Evolutionary conservation across 108 stramenopile species (phyloP).

Genomic region (Aurantiochytrium sp.): DNA sequence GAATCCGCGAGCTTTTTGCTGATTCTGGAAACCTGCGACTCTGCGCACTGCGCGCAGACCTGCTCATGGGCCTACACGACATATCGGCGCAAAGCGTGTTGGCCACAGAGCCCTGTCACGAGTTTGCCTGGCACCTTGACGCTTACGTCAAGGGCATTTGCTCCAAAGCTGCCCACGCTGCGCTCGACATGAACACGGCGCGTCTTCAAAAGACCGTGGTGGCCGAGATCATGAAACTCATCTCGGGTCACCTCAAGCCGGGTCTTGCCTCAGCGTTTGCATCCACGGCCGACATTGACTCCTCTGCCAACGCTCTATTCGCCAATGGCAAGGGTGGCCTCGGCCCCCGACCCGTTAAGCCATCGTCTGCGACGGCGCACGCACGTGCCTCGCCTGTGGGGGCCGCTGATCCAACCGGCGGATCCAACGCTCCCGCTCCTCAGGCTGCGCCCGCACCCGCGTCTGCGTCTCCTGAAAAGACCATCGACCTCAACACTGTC

Average conservation of each 20-base stretch:
- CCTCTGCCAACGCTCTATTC: neutral
- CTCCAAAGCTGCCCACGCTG: neutral
- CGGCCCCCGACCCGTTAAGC: too few species aligned
- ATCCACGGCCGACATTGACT: neutral
- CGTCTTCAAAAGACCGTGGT: neutral
- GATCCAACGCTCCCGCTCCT: too few species aligned
- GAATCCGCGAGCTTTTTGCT: neutral
- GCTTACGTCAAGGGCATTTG: neutral
- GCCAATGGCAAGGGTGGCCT: neutral
- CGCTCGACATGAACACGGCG: neutral
- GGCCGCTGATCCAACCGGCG: too few species aligned
- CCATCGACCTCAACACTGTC: neutral
- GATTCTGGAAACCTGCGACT: neutral
- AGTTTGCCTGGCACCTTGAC: slow-evolving; percentile 7
- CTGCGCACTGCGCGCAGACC: neutral
- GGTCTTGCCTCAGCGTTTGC: neutral
- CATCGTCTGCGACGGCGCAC: neutral
- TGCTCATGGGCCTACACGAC: slow-evolving; percentile 5
- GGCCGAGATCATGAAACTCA: neutral
- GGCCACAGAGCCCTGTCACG: neutral
- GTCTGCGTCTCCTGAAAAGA: neutral
- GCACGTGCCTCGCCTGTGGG: neutral
- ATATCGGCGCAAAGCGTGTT: neutral
- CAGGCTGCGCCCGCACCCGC: neutral
- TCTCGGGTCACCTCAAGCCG: neutral